Evolutionary conservation across 352 stramenopile genomes (phyloP), one percentile per base, ranked within the genome.

Genomic region (Globisporangium viniferum): DNA sequence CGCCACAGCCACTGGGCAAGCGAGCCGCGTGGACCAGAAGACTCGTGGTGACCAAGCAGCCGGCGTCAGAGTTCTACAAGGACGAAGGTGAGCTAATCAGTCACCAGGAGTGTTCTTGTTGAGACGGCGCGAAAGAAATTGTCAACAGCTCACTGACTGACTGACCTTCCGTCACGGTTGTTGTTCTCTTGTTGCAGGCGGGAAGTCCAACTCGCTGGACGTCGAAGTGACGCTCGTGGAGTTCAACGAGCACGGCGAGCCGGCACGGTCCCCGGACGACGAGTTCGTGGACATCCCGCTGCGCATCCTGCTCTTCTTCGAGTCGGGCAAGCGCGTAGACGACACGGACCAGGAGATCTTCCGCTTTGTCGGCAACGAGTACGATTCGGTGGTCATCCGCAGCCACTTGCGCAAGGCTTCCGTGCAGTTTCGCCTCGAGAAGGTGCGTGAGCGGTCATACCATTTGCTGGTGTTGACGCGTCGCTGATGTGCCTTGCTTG

Each of bases 341-440:
- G 83, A 93, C 64, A 78, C 80, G 54, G 88, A 95, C 68, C 86
- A 94, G 60, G 86, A 95, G 63, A 95, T 95, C 53, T 94, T 95
- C 66, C 81, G 88, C 59, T 92, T 94, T 46, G 85, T 95, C 24
- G 88, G 88, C 22, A 92, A 94, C 62, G 88, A 93, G 62, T 94
- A 92, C 66, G 86, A 95, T 74, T 90, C 84, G 64, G 74, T 94
- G 4, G 86, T 93, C 48, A 93, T 95, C 70, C 81, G 84, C 51
- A 67, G 75, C 1, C 57, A 74, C 6, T 86, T 76, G 24, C 84
- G 86, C 48, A 92, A 87, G 62, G 79, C 85, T 3, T 77, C 77
- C 12, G 86, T 92, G 66, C 83, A 92, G 59, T 95, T 95, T 53
- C 86, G 88, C 8, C 74, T 95, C 44, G 88, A 95, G 59, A 95